These are phyloP conservation scores for Mangifera indica DNA, from an alignment of 345 rosid species.

Conservation along the genomic window DNA sequence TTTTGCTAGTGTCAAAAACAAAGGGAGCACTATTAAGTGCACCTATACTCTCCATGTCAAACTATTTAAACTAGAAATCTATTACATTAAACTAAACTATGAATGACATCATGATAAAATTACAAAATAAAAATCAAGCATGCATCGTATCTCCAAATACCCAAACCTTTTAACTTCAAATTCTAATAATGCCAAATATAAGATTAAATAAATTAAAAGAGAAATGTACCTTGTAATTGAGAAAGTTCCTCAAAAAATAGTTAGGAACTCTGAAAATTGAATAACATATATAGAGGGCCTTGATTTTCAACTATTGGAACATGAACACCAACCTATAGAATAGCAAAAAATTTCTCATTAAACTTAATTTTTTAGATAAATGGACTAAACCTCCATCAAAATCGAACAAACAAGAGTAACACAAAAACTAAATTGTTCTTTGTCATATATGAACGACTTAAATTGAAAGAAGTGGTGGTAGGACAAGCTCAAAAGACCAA, in stretches of 20 bases:
- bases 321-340: too few relatives aligned
- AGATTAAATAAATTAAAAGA: background rate
- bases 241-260: conserved; percentile 26
- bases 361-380: too few relatives aligned
- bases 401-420: too few relatives aligned
- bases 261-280: conserved; percentile 24
- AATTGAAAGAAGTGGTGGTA: too few relatives aligned
- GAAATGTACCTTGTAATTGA: conserved; percentile 31
- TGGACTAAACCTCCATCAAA: too few relatives aligned
- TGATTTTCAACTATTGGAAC: conserved; percentile 22
- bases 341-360: too few relatives aligned
- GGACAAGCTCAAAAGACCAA: too few relatives aligned
- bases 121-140: background rate
- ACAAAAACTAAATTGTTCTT: too few relatives aligned
- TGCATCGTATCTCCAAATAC: background rate
- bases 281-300: conserved; percentile 25
- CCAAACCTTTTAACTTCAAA: background rate
- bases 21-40: too few relatives aligned
- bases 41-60: background rate
- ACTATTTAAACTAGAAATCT: background rate
- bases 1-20: too few relatives aligned
- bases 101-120: background rate
- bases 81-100: background rate
- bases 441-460: too few relatives aligned
- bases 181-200: background rate